Base-by-base conservation (phyloP, 2,329 filamentous ascomycete genomes). In the Neobulgaria alba region DNA sequence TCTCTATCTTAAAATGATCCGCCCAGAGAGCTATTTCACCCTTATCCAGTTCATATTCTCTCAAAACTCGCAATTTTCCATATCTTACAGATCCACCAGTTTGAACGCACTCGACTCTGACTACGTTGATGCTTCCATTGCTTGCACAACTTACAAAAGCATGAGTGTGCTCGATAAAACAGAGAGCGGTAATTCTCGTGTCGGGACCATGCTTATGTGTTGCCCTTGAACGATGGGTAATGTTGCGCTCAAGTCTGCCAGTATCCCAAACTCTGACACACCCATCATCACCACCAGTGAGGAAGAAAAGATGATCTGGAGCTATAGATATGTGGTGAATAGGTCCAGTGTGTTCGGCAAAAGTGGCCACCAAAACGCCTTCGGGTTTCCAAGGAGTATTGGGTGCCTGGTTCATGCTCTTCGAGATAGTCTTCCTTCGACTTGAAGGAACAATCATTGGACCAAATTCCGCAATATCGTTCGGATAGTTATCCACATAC, bases 201-300 rank as follows among this genome's bases (percentile, higher is more conserved):
- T 80, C 82, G 1, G 75, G 64, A 0, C 73, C 74, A 53, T 95
- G 85, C 42, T 73, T 80, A 63, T 95, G 83, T 0, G 85, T 93
- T 57, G 93, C 85, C 16, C 90, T 75, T 19, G 92, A 88, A 32
- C 88, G 78, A 54, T 94, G 84, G 0, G 85, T 83, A 36, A 96
- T 78, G 58, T 95, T 96, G 33, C 88, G 82, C 63, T 98, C 92
- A 5, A 98, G 71, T 17, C 92, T 76, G 18, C 79, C 80, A 18
- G 87, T 83, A 63, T 98, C 92, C 92, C 92, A 98, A 4, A 98
- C 74, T 57, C 86, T 94, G 42, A 95, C 85, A 5, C 76, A 79
- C 2, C 92, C 86, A 61, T 98, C 92, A 55, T 95, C 86, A 8
- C 89, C 90, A 5, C 81, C 90, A 1, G 92, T 96, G 42, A 95